Evolutionary conservation across 306 rosid species (phyloP), one percentile per base, ranked within the genome.

Genomic region (Corylus heterophylla): DNA sequence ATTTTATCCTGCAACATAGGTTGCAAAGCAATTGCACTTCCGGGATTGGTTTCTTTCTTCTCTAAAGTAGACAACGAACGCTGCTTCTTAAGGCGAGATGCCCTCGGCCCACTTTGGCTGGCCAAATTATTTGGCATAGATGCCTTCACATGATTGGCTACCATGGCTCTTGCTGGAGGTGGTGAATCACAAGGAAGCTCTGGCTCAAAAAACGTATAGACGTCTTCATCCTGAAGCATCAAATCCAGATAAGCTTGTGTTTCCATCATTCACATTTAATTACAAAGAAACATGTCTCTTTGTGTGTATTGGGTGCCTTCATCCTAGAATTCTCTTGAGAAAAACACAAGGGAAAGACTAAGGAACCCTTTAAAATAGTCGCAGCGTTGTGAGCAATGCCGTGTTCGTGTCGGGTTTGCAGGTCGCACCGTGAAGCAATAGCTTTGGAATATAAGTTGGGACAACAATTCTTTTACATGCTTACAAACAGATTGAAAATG

Each of bases 151-250:
- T 89, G 79, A 58, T 76, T 88, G 63, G 86, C 44, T 49, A 74
- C 29, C 74, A 76, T 80, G 22, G 86, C 81, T 84, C 86, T 85
- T 49, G 86, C 62, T 35, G 79, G 27, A 74, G 86, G 73, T 20
- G 94, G 76, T 49, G 86, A 47, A 79, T 89, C 92, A 0, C 74
- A 67, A n/a, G 98, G 97, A 56, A 92, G 95, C 82, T 91, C 97
- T 9, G 98, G 98, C 85, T 95, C 98, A 56, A 95, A 92, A 86
- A 92, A 90, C 81, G 86, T 86, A 55, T 91, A 95, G 11, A 92
- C 85, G 84, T 95, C 98, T 87, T 95, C 96, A 66, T 95, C 98
- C 97, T 92, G 87, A 79, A 86, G 67, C 56, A 81, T 54, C 54
- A 48, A 17, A 54, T 82, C 39, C 80, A 45, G 17, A 69, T 16